These are phyloP conservation scores for Monosporascus sp. DNA, from an alignment of 2,329 filamentous ascomycete genomes.

Conservation along the genomic window DNA sequence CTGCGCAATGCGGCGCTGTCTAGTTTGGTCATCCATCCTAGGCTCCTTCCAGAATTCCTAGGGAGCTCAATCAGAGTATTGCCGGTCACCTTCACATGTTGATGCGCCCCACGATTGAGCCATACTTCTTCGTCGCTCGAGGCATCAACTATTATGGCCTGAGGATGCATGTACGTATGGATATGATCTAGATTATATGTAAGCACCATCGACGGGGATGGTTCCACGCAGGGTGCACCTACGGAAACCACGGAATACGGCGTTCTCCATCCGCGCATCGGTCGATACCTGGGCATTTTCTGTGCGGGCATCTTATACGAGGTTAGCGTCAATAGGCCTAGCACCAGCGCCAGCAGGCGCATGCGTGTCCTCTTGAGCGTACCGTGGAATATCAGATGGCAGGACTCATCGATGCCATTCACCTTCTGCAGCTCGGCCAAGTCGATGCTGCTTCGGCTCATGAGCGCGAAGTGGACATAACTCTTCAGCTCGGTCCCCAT, in stretches of 20 bases:
- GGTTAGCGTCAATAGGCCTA: slow-evolving; percentile 10
- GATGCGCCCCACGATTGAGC: slow-evolving; percentile 57
- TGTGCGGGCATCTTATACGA: slow-evolving; percentile 62
- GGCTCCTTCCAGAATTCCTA: slow-evolving; percentile 51
- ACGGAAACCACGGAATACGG: slow-evolving; percentile 60
- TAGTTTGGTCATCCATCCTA: slow-evolving; percentile 74
- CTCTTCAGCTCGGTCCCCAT: slow-evolving; percentile 69
- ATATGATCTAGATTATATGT: slow-evolving; percentile 52
- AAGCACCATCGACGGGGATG: slow-evolving; percentile 7
- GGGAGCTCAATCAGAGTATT: slow-evolving; percentile 74
- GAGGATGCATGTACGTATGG: slow-evolving; percentile 68
- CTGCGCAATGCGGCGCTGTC: slow-evolving; percentile 66
- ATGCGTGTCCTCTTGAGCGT: slow-evolving; percentile 9
- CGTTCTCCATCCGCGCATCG: slow-evolving; percentile 61
- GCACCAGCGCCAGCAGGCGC: not conserved
- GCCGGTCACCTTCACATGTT: slow-evolving; percentile 45
- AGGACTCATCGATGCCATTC: slow-evolving; percentile 71
- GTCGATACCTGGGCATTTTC: slow-evolving; percentile 67
- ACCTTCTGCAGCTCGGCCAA: slow-evolving; percentile 65
- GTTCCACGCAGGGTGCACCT: slow-evolving; percentile 21
- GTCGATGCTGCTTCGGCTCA: slow-evolving; percentile 67
- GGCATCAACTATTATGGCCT: slow-evolving; percentile 69
- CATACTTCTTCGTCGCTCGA: slow-evolving; percentile 61
- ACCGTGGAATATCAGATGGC: slow-evolving; percentile 60
- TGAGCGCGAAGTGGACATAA: slow-evolving; percentile 75